These are phyloP conservation scores for Tubosaeta sp. DNA, from an alignment of 768 basidiomycete species.

Conservation along the genomic window DNA sequence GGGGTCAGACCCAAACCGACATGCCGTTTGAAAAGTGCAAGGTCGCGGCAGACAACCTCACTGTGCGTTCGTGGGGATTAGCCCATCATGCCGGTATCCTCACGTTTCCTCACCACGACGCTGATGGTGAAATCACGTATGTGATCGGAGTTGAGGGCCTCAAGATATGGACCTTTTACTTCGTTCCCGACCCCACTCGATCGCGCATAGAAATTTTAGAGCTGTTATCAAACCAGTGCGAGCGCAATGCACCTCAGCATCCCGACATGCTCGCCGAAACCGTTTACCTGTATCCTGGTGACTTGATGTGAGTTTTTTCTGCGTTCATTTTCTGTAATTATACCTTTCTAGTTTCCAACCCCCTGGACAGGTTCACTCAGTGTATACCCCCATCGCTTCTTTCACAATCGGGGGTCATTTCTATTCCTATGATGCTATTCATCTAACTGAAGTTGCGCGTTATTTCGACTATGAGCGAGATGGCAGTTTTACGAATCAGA, in stretches of 20 bases:
- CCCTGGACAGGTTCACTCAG: not conserved
- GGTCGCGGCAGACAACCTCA: not conserved
- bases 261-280: not conserved
- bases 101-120: constrained; percentile 2
- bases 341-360: no score
- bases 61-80: not conserved
- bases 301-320: not conserved
- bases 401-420: constrained; percentile 1
- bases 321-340: no score
- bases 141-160: no score
- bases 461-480: not conserved
- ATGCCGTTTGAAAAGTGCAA: not conserved
- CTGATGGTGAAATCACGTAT: not conserved
- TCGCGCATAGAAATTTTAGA: not conserved
- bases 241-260: not conserved
- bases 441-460: not conserved
- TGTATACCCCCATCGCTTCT: not conserved
- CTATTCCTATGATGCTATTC: not conserved
- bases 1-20: constrained; percentile 5
- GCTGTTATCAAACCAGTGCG: not conserved
- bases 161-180: constrained; percentile 2
- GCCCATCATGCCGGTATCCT: not conserved
- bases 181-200: not conserved
- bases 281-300: not conserved
- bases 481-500: not conserved